A percentile compares a stretch with the other conserved stretches of the same genome.
phyloP scores from a whole-genome alignment of 164 flowering plant genomes.

The Euptelea pleiosperma region DNA sequence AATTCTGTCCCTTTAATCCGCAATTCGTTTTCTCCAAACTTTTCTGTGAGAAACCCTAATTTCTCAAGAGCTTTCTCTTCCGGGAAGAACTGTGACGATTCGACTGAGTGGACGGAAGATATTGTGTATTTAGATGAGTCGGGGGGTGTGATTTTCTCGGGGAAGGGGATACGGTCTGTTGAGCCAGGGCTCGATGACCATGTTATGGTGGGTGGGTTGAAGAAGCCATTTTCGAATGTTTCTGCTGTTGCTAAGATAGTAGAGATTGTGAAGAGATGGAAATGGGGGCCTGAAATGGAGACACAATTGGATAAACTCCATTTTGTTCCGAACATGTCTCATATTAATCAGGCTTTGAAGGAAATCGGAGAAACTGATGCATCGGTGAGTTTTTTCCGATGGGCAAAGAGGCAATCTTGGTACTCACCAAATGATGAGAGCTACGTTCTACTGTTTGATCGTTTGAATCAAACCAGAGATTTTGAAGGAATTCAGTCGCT shows the following conservation, averaged over 20 bases:
- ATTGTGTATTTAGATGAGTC: slow-evolving; percentile 84
- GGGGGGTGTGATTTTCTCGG: slow-evolving; percentile 60
- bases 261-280: slow-evolving; percentile 89
- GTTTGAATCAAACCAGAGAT: slow-evolving; percentile 56
- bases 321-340: slow-evolving; percentile 78
- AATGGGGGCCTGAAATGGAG: slow-evolving; percentile 98
- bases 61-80: slow-evolving; percentile 42
- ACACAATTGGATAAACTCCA: slow-evolving; percentile 81
- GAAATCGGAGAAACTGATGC: slow-evolving; percentile 57
- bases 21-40: not conserved
- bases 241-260: slow-evolving; percentile 76
- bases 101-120: slow-evolving; percentile 74
- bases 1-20: not conserved
- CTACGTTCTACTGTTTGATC: slow-evolving; percentile 60
- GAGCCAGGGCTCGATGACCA: slow-evolving; percentile 87
- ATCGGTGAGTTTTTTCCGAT: slow-evolving; percentile 62
- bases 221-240: slow-evolving; percentile 66
- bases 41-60: slow-evolving; percentile 7
- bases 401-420: slow-evolving; percentile 92
- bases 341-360: slow-evolving; percentile 58
- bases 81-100: slow-evolving; percentile 20
- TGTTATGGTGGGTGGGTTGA: slow-evolving; percentile 81
- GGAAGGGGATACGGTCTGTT: slow-evolving; percentile 75
- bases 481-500: slow-evolving; percentile 68
- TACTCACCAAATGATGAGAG: slow-evolving; percentile 58